Percentiles rank a stretch among this genome's conserved stretches.
These are phyloP conservation scores for Leccinellum albellum DNA, from an alignment of 768 basidiomycete genomes.

Conservation along the genomic window DNA sequence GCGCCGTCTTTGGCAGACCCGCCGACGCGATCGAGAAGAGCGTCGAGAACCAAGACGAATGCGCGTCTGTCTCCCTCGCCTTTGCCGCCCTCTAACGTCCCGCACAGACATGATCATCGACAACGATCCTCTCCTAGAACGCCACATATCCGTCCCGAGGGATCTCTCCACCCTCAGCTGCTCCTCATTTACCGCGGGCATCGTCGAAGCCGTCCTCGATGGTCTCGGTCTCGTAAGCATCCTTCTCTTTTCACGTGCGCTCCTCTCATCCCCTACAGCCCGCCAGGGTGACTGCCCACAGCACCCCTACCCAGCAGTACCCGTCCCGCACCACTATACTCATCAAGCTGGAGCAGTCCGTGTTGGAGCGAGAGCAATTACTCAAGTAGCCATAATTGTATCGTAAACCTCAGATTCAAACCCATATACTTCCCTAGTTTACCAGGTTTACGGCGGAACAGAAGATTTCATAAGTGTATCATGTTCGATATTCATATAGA, in stretches of 20 bases:
- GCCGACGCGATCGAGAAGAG: slow-evolving; percentile 96
- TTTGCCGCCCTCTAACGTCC: slow-evolving; percentile 1
- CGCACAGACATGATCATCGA: slow-evolving; percentile 92
- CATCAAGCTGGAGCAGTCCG: slow-evolving; percentile 91
- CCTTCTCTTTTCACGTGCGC: not conserved
- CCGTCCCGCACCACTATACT: slow-evolving; percentile 92
- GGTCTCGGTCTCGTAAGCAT: slow-evolving; percentile 87
- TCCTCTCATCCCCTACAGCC: slow-evolving; percentile 52
- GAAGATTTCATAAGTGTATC: not conserved
- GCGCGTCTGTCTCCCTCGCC: slow-evolving; percentile 38
- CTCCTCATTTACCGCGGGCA: slow-evolving; percentile 95
- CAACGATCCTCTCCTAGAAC: slow-evolving; percentile 90
- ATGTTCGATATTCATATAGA: too few species aligned
- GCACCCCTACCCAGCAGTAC: slow-evolving; percentile 75
- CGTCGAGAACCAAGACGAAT: slow-evolving; percentile 96
- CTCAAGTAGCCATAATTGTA: not conserved
- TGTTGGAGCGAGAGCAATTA: slow-evolving; percentile 84
- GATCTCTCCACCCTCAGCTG: slow-evolving; percentile 94
- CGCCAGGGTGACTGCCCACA: slow-evolving; percentile 93
- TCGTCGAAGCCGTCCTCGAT: slow-evolving; percentile 95
- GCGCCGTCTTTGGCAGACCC: slow-evolving; percentile 86
- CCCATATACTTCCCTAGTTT: not conserved
- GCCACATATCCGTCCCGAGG: slow-evolving; percentile 87
- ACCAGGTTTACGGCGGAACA: not conserved
- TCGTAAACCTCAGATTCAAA: not conserved